A percentile compares a stretch with the other conserved stretches of the same genome.
Conservation (phyloP, 2,329 filamentous ascomycete species). For the Metarhizium rileyi region DNA sequence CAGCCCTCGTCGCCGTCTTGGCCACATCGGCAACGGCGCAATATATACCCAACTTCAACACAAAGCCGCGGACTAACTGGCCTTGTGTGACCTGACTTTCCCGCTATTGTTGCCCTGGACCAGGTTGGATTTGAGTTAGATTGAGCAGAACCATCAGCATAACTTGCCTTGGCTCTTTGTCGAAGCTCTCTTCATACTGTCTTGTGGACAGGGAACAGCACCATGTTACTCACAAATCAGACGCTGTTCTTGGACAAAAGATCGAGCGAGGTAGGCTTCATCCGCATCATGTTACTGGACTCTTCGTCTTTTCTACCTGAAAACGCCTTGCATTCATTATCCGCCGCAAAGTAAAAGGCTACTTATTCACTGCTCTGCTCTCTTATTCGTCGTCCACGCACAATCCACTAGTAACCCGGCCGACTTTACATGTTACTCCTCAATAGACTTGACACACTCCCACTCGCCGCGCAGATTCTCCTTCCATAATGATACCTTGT, state of each 20-base stretch:
- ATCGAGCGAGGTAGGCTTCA: not conserved
- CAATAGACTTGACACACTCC: constrained; percentile 95
- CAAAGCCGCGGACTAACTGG: constrained; percentile 32
- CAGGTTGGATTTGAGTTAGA: too few relatives aligned
- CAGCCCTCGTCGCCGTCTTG: not conserved
- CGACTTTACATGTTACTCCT: constrained; percentile 49
- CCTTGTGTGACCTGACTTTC: too few relatives aligned
- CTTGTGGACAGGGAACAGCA: too few relatives aligned
- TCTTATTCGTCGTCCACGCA: not conserved
- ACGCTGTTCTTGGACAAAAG: not conserved
- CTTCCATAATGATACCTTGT: constrained; percentile 97
- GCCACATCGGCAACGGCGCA: not conserved
- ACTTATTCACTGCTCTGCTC: not conserved
- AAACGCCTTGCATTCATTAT: constrained; percentile 23
- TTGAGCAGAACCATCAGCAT: too few relatives aligned
- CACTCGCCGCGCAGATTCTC: constrained; percentile 94
- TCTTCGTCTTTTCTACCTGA: constrained; percentile 17
- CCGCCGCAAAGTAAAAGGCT: not conserved
- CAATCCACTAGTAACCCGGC: not conserved
- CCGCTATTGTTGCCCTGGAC: constrained; percentile 30
- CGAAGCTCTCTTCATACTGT: too few relatives aligned
- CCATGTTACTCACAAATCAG: not conserved
- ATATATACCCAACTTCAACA: constrained; percentile 20
- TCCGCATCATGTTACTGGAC: not conserved
- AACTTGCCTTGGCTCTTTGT: too few relatives aligned